Evolutionary conservation across 106 monocot genomes (phyloP), one percentile per base, ranked within the genome.

Genomic region (Ottelia alismoides): DNA sequence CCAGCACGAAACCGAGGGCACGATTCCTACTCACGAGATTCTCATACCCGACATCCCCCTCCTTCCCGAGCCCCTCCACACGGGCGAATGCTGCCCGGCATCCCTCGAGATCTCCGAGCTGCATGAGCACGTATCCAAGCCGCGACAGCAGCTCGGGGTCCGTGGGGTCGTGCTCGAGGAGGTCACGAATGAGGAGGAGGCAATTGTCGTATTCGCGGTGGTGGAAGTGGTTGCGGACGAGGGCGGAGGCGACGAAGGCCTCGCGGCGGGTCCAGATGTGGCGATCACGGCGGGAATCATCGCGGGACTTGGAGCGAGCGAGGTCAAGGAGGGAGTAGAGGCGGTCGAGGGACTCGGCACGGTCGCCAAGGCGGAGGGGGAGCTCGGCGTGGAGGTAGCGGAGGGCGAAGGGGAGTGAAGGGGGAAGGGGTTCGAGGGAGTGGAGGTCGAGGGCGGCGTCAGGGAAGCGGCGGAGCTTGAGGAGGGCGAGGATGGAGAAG

Each of bases 81-180:
- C 60, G 62, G 11, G 52, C 59, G 49, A 98, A 98, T 4, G 75
- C 53, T 17, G 64, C 69, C 14, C 55, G 57, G 26, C 79, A 70
- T 1, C 79, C 90, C 16, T 63, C 82, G n/a, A 98, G 49, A 30
- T 98, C 85, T n/a, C 96, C 89, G 25, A 90, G 77, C 79, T 98
- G 98, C 49, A 90, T 76, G 61, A 86, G 89, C 20, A 90, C 53
- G 61, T 85, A 90, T 17, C 69, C 98, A 5, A 83, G 58, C 20
- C 75, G 53, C 7, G 98, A 90, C 16, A 98, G 60, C 30, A 90
- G 61, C 0, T 65, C 52, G 2, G 98, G 98, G 60, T 98, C 75
- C 4, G 45, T 28, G 10, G 79, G 72, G 11, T 80, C 67, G 48
- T 55, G 28, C 20, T 27, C 53, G 21, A 86, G 64, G 30, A 98